Evolutionary conservation across 83 land plant species (phyloP).

Genomic region (Picea abies): DNA sequence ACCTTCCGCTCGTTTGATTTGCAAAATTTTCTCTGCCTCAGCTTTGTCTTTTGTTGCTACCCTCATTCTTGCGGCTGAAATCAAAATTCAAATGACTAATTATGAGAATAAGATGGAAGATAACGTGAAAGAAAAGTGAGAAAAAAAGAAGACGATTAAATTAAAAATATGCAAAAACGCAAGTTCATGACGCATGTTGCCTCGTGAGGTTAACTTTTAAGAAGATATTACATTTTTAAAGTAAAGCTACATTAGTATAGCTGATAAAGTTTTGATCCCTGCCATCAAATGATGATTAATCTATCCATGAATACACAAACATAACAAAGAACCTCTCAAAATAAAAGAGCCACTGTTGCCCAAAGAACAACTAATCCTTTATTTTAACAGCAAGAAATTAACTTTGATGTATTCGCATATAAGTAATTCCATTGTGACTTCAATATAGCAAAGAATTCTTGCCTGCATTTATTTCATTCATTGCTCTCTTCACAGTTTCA

Average conservation of each 20-base stretch:
- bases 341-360: neutral
- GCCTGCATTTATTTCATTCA: constrained; percentile 82
- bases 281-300: no score
- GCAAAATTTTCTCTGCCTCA: constrained; percentile 79
- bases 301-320: constrained; percentile 41
- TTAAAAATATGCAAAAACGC: neutral
- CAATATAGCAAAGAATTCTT: constrained; percentile 5
- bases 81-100: neutral
- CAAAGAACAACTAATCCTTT: neutral
- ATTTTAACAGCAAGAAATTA: neutral
- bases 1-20: constrained; percentile 75
- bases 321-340: neutral
- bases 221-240: no score
- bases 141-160: no score
- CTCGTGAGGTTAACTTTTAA: no score
- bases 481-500: constrained; percentile 66
- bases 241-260: no score
- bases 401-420: neutral
- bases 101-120: neutral
- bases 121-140: no score
- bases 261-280: no score
- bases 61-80: constrained; percentile 59
- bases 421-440: neutral
- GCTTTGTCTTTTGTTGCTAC: constrained; percentile 70
- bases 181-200: no score